These are phyloP conservation scores for Chlorencoelia australis DNA, from an alignment of 2,329 filamentous ascomycete species.

Conservation along the genomic window DNA sequence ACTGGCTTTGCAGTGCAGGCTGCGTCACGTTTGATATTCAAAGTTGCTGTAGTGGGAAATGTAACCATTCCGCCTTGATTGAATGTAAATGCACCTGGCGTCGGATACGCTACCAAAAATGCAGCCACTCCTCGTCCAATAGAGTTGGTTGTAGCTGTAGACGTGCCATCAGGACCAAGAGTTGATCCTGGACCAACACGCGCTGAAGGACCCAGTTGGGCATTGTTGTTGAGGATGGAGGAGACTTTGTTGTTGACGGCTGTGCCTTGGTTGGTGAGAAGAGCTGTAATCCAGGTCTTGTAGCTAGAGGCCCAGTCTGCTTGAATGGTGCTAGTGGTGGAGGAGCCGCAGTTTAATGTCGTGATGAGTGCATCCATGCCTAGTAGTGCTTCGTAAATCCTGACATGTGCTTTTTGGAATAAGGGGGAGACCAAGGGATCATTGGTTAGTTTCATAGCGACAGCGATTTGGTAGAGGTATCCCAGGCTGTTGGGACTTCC, in stretches of 20 bases:
- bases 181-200: not conserved
- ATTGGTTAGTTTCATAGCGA: conserved; percentile 1
- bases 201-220: not conserved
- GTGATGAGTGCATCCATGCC: not conserved
- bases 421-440: not conserved
- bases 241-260: not conserved
- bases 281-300: not conserved
- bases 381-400: conserved; percentile 1
- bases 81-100: not conserved
- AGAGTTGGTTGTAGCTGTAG: not conserved
- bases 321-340: not conserved
- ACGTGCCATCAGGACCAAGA: not conserved
- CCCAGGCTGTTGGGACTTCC: not conserved
- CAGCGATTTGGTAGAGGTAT: conserved; percentile 1
- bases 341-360: not conserved
- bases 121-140: not conserved
- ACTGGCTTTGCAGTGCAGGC: too few species aligned
- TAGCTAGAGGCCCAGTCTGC: conserved; percentile 2
- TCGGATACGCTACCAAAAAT: not conserved
- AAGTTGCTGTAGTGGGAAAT: too few species aligned
- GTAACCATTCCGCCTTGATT: not conserved
- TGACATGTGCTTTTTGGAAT: not conserved
- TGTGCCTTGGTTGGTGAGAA: not conserved
- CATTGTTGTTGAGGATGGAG: not conserved
- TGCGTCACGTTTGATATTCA: too few species aligned